Evolutionary conservation across 2,329 filamentous ascomycete genomes (phyloP).

Genomic region (Penicillium palitans): DNA sequence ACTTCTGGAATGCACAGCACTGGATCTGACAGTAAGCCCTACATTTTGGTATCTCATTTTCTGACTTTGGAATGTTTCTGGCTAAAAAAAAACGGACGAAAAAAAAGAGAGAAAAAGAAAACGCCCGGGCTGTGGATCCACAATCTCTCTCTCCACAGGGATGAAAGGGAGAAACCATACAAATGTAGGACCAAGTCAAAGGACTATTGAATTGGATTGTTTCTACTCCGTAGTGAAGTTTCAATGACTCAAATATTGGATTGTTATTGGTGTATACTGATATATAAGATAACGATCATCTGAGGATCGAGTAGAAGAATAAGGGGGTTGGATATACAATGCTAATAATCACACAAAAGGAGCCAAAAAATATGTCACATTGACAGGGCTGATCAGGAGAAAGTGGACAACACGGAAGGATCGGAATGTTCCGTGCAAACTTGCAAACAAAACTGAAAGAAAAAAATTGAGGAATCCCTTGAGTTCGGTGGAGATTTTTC

Average conservation of each 20-base stretch:
- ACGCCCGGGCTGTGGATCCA: not conserved
- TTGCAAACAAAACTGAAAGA: conserved; percentile 19
- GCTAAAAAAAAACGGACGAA: not conserved
- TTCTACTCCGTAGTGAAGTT: not conserved
- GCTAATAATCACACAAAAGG: not conserved
- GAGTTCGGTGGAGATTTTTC: conserved; percentile 18
- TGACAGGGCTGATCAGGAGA: conserved; percentile 13
- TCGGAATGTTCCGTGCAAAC: conserved; percentile 12
- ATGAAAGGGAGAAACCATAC: conserved; percentile 7
- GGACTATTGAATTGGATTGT: conserved; percentile 9
- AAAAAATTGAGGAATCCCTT: conserved; percentile 17
- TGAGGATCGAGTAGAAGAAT: not conserved
- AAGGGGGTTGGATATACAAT: conserved; percentile 1
- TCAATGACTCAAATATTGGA: not conserved
- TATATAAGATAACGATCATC: conserved; percentile 4
- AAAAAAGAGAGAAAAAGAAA: not conserved
- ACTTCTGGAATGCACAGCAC: not conserved
- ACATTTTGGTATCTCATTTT: not conserved
- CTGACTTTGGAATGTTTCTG: not conserved
- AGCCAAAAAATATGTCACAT: not conserved
- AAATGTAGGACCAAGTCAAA: conserved; percentile 1
- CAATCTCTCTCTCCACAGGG: conserved; percentile 6
- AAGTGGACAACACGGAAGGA: conserved; percentile 9
- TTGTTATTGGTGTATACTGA: not conserved
- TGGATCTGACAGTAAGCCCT: not conserved